Evolutionary conservation across 2,329 filamentous ascomycete species (phyloP).

Genomic region (Incumbomyces lentus): DNA sequence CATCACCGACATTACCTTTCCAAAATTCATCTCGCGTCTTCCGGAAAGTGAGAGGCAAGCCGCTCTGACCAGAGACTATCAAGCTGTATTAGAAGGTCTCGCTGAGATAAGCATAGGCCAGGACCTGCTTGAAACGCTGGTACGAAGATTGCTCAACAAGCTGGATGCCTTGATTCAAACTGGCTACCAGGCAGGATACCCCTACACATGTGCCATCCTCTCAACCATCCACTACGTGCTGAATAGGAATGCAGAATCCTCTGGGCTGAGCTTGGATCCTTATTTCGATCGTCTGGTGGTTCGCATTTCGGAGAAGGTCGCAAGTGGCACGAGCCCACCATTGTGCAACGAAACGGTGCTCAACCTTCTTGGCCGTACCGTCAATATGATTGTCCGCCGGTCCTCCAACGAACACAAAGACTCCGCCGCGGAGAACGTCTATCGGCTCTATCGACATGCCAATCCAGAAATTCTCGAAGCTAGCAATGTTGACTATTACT

Average conservation of each 20-base stretch:
- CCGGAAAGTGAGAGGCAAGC: constrained; percentile 46
- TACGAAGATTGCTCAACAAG: constrained; percentile 54
- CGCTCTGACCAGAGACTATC: constrained; percentile 32
- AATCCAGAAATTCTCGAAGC: not conserved
- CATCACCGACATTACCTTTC: constrained; percentile 55
- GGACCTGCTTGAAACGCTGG: constrained; percentile 53
- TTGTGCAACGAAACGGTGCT: constrained; percentile 44
- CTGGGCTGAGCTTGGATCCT: constrained; percentile 23
- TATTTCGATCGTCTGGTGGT: constrained; percentile 45
- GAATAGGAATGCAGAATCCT: constrained; percentile 21
- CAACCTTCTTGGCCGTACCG: constrained; percentile 51
- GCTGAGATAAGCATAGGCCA: constrained; percentile 54
- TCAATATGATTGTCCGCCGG: constrained; percentile 48
- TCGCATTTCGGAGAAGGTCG: constrained; percentile 31
- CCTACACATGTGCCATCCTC: constrained; percentile 50
- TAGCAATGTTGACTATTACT: constrained; percentile 7
- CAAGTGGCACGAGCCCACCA: constrained; percentile 26
- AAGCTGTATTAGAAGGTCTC: constrained; percentile 51
- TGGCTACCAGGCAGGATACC: constrained; percentile 33
- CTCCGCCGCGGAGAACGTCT: constrained; percentile 43
- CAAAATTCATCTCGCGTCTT: constrained; percentile 54
- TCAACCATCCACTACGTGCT: constrained; percentile 53
- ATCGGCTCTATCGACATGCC: constrained; percentile 40
- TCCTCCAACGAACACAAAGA: constrained; percentile 44
- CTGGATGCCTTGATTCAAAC: constrained; percentile 47